These are phyloP conservation scores for Poronia punctata DNA, from an alignment of 495 filamentous ascomycete species.

Conservation along the genomic window DNA sequence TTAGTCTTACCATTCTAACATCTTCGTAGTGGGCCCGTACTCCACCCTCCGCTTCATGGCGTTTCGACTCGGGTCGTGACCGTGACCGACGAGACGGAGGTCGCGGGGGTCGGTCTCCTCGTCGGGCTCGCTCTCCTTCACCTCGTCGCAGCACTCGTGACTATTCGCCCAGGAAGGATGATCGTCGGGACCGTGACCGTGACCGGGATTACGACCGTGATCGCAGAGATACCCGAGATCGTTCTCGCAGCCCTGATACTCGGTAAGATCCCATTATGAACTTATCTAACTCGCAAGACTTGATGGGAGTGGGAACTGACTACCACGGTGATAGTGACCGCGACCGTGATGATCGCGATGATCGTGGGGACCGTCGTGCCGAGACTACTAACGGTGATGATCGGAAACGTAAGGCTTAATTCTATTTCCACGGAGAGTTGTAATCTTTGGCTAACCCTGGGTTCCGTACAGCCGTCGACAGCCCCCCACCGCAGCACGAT, in stretches of 20 bases:
- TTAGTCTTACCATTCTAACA: slow-evolving; percentile 12
- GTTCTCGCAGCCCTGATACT: slow-evolving; percentile 65
- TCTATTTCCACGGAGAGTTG: slow-evolving; percentile 9
- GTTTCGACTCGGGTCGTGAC: slow-evolving; percentile 86
- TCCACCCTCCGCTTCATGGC: slow-evolving; percentile 96
- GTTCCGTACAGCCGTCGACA: slow-evolving; percentile 51
- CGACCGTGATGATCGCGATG: slow-evolving; percentile 47
- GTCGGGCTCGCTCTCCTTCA: slow-evolving; percentile 65
- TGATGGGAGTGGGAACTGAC: slow-evolving; percentile 8
- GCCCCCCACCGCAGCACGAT: slow-evolving; percentile 80
- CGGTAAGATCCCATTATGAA: slow-evolving; percentile 41
- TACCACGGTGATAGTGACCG: slow-evolving; percentile 34
- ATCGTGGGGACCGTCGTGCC: slow-evolving; percentile 60
- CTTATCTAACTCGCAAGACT: too few relatives aligned
- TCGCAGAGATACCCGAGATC: slow-evolving; percentile 62
- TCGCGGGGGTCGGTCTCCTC: slow-evolving; percentile 69
- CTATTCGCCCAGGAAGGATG: slow-evolving; percentile 86
- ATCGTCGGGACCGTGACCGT: slow-evolving; percentile 77
- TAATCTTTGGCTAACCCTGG: slow-evolving; percentile 13
- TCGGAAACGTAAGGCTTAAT: slow-evolving; percentile 64
- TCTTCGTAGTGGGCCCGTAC: slow-evolving; percentile 85
- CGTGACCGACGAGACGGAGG: slow-evolving; percentile 50
- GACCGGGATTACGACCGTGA: slow-evolving; percentile 76
- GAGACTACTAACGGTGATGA: slow-evolving; percentile 76
- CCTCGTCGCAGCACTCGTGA: slow-evolving; percentile 71